Evolutionary conservation across 345 rosid genomes (phyloP).

Genomic region (Viola odorata): DNA sequence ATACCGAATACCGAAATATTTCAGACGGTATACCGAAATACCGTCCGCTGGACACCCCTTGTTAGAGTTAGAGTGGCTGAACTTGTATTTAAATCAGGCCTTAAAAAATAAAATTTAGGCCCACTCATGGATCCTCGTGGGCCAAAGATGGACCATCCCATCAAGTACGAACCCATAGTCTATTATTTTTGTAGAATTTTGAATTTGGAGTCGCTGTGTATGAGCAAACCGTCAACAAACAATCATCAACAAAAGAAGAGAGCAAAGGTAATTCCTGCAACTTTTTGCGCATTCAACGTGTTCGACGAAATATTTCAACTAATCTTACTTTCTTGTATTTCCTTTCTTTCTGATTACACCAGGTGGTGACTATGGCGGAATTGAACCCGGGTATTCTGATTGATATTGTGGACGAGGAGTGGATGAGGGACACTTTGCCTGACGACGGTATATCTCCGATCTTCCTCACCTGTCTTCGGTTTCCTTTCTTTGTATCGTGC

Average conservation of each 20-base stretch:
- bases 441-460: slow-evolving; percentile 54
- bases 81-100: too few relatives aligned
- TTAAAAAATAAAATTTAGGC: too few relatives aligned
- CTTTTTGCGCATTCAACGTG: background rate
- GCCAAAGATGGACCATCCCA: too few relatives aligned
- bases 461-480: slow-evolving; percentile 5
- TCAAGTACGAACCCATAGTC: too few relatives aligned
- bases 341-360: slow-evolving; percentile 2
- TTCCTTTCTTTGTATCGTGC: background rate
- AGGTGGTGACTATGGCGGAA: slow-evolving; percentile 49
- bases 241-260: background rate
- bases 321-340: background rate
- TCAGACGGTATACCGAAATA: too few relatives aligned
- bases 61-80: too few relatives aligned
- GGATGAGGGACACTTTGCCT: slow-evolving; percentile 95
- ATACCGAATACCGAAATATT: too few relatives aligned
- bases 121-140: too few relatives aligned
- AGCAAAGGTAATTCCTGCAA: background rate
- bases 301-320: background rate
- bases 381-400: slow-evolving; percentile 70
- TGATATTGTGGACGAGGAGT: slow-evolving; percentile 88
- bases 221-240: too few relatives aligned
- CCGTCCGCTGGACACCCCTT: too few relatives aligned
- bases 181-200: too few relatives aligned
- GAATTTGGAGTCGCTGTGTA: too few relatives aligned